phyloP scores from a whole-genome alignment of 2,329 filamentous ascomycete species.

The Cercospora sp. region DNA sequence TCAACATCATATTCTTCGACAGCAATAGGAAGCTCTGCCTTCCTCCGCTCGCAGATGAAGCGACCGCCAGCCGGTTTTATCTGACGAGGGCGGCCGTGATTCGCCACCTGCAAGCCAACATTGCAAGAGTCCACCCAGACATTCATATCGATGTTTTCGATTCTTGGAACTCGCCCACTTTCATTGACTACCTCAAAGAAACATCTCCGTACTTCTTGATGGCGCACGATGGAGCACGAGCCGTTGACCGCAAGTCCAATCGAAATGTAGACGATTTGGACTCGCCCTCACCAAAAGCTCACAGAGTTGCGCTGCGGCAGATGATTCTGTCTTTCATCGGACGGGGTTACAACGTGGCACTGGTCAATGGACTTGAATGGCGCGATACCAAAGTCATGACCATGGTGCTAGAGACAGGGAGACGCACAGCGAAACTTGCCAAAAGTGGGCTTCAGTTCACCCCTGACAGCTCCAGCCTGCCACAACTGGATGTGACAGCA shows the following conservation, averaged over 20 bases:
- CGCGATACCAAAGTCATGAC: conserved; percentile 63
- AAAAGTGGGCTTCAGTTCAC: conserved; percentile 4
- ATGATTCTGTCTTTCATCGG: conserved; percentile 59
- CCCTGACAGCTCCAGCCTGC: conserved; percentile 4
- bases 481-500: conserved; percentile 21
- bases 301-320: conserved; percentile 41
- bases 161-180: conserved; percentile 52
- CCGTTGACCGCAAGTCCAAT: conserved; percentile 29
- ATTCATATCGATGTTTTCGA: conserved; percentile 53
- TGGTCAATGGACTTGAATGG: conserved; percentile 65
- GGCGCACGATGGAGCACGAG: conserved; percentile 61
- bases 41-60: conserved; percentile 45
- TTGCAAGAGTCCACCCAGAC: conserved; percentile 42
- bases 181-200: conserved; percentile 56
- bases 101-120: conserved; percentile 58
- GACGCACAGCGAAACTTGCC: conserved; percentile 7
- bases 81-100: conserved; percentile 65
- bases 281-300: conserved; percentile 16
- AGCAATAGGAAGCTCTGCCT: conserved; percentile 58
- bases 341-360: conserved; percentile 61
- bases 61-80: conserved; percentile 55
- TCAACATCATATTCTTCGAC: conserved; percentile 70
- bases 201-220: conserved; percentile 67
- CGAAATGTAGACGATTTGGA: conserved; percentile 20
- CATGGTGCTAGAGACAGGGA: conserved; percentile 46